Percentiles rank a stretch among this genome's conserved stretches.
These are phyloP conservation scores for Rhizopogon salebrosus DNA, from an alignment of 768 basidiomycete species.

Conservation along the genomic window DNA sequence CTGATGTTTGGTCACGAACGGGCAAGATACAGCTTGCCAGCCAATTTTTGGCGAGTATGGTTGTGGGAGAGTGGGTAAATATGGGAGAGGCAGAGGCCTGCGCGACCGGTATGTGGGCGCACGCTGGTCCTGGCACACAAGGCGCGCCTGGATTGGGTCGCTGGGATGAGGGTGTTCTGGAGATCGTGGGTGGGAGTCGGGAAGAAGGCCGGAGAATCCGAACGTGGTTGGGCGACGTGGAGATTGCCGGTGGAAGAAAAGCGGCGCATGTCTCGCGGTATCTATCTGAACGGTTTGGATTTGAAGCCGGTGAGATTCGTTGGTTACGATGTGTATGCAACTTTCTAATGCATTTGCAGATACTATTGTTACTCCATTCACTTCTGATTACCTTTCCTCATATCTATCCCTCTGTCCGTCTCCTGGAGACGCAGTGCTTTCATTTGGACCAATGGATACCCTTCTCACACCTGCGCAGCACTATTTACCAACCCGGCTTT, in stretches of 20 bases:
- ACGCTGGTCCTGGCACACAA: conserved; percentile 24
- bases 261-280: conserved; percentile 68
- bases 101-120: conserved; percentile 75
- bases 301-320: conserved; percentile 57
- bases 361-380: conserved; percentile 70
- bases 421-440: conserved; percentile 67
- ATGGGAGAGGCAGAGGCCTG: conserved; percentile 77
- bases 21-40: conserved; percentile 76
- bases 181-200: conserved; percentile 70
- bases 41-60: conserved; percentile 65
- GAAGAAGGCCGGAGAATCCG: conserved; percentile 71
- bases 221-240: conserved; percentile 82
- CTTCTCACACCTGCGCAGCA: conserved; percentile 72
- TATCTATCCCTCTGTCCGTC: conserved; percentile 77
- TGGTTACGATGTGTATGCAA: not conserved
- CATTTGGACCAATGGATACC: conserved; percentile 78
- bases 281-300: conserved; percentile 75
- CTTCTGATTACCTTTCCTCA: conserved; percentile 67
- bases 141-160: conserved; percentile 37
- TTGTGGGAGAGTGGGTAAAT: conserved; percentile 65
- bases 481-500: conserved; percentile 70
- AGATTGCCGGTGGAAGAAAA: conserved; percentile 57
- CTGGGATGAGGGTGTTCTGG: conserved; percentile 78
- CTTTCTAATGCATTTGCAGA: conserved; percentile 34
- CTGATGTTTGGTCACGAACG: conserved; percentile 74